Base-by-base conservation (phyloP, 1,284 basidiomycete species). In the Thecaphora frezii region DNA sequence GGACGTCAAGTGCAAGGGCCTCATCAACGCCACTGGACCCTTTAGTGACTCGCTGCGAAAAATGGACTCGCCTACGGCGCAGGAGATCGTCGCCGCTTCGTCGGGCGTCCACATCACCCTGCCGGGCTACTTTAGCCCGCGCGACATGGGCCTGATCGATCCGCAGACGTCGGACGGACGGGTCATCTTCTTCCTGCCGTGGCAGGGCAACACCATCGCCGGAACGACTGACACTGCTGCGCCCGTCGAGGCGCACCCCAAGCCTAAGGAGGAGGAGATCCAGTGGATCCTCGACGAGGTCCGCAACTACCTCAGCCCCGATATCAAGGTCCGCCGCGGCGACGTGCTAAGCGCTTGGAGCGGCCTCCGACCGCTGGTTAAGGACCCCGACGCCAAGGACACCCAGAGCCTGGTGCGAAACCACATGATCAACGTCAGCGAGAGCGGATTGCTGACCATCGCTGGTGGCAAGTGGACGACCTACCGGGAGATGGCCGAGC, bases 381-480 rank as follows among this genome's bases (percentile, higher is more conserved):
- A 88, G 59, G 90, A 97, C 78, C 91, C 93, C 1, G 84, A 82
- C 48, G 88, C 87, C 26, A 88, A 87, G 77, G 82, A 85, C 78
- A 97, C 93, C 28, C 87, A 94, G 81, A 89, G 88, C 3, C 83
- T 97, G 51, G 94, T 98, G 38, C 83, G 94, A 73, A 97, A 90
- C 81, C 94, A 97, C 82, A 87, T 98, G 85, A 90, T 97, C 74
- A 86, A 93, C 80, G 86, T 93, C 39, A 86, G 85, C 48, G 84
- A 85, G 28, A 87, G 86, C 62, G 93, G 93, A 21, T 82, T 98
- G 66, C 81, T 98, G 58, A 97, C 93, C 19, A 94, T 97, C 72
- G 92, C 92, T 8, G 94, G 94, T 44, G 94, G 94, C 5, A 98
- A 97, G 81, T 98, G 94, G 94, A 98, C 94, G 49, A 97, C 94